Percentiles rank a stretch among this genome's conserved stretches.
Evolutionary conservation across 495 filamentous ascomycete species (phyloP).

Genomic region (Aspergillus ellipticus): DNA sequence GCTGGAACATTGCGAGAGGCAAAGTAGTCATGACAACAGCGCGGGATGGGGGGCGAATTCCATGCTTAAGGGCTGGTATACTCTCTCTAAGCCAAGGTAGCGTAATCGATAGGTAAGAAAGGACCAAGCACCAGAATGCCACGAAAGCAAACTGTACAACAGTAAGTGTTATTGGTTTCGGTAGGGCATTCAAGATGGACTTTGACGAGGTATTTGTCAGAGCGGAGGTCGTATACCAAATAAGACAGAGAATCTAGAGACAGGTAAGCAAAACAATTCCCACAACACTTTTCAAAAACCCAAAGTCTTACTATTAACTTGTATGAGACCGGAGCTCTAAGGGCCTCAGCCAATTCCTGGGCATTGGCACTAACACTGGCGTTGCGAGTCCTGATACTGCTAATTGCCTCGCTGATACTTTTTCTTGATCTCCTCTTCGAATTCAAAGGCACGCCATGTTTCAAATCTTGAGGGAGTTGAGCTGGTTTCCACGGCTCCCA

Average conservation of each 20-base stretch:
- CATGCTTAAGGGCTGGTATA: constrained; percentile 75
- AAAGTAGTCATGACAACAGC: constrained; percentile 85
- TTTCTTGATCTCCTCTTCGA: constrained; percentile 66
- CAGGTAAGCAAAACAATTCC: constrained; percentile 13
- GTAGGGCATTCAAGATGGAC: constrained; percentile 89
- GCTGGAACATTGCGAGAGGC: constrained; percentile 87
- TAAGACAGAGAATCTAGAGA: constrained; percentile 67
- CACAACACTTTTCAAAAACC: background rate
- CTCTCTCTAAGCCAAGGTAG: constrained; percentile 63
- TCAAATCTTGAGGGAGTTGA: constrained; percentile 30
- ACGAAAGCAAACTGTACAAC: constrained; percentile 95
- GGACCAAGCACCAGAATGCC: constrained; percentile 77
- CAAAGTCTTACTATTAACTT: constrained; percentile 69
- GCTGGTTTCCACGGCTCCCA: constrained; percentile 37
- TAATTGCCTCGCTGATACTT: constrained; percentile 82
- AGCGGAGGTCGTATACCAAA: constrained; percentile 94
- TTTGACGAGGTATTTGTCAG: constrained; percentile 97
- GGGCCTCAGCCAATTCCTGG: constrained; percentile 85
- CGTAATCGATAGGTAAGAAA: constrained; percentile 65
- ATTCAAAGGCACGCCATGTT: constrained; percentile 45
- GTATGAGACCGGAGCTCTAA: constrained; percentile 86
- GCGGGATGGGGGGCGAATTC: constrained; percentile 74
- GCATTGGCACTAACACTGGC: constrained; percentile 87
- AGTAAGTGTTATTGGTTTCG: constrained; percentile 89
- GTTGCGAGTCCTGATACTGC: constrained; percentile 69